Conservation (phyloP, 2,329 filamentous ascomycete species). For the Colletotrichum horii region DNA sequence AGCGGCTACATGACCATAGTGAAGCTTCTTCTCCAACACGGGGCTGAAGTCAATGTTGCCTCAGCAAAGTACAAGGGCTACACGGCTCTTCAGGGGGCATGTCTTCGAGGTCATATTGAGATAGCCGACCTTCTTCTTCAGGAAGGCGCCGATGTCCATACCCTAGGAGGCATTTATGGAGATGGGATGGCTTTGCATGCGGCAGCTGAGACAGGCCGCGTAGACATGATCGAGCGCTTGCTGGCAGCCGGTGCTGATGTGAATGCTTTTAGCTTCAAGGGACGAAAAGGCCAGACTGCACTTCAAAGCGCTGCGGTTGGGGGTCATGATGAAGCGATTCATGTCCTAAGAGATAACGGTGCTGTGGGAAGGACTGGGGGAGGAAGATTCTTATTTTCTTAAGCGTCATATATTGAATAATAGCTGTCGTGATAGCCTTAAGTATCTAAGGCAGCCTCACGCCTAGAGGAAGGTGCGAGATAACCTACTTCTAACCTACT, state of each 20-base stretch:
- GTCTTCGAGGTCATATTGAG: background rate
- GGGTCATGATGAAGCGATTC: background rate
- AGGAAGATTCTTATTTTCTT: background rate
- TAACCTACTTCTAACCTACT: too few relatives aligned
- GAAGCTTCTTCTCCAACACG: background rate
- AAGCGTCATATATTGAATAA: background rate
- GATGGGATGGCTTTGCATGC: background rate
- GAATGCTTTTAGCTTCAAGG: background rate
- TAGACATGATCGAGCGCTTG: background rate
- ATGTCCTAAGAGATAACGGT: background rate
- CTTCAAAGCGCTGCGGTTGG: background rate
- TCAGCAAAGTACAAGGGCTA: background rate
- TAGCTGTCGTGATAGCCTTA: too few relatives aligned
- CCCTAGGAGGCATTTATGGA: background rate
- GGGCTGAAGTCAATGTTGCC: background rate
- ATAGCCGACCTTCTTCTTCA: background rate
- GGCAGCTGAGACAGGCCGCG: background rate
- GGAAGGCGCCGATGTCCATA: background rate
- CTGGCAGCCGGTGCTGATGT: background rate
- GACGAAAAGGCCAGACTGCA: background rate
- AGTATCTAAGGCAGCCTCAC: too few relatives aligned
- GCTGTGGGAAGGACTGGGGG: background rate
- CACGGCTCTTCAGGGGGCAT: background rate
- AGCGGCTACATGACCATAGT: background rate
- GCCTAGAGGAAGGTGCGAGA: too few relatives aligned